Conservation (phyloP, 2,329 filamentous ascomycete genomes). For the Exophiala oligosperma region DNA sequence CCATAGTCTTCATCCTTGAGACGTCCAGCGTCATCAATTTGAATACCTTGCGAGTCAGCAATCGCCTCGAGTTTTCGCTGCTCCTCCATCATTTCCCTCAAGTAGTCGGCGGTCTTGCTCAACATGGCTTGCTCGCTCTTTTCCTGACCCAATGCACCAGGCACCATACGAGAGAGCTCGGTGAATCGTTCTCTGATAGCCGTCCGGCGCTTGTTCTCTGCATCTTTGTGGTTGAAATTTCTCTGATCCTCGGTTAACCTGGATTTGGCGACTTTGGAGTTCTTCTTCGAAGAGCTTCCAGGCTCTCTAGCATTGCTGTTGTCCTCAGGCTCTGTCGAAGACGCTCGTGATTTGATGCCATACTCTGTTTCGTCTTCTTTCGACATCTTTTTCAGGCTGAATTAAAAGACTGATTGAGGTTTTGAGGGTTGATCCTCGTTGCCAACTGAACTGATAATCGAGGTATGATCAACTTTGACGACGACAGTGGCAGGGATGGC, state of each 20-base stretch:
- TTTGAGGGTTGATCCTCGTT: too few species aligned
- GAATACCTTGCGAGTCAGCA: constrained; percentile 21
- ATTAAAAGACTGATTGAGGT: too few species aligned
- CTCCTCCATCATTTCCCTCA: constrained; percentile 60
- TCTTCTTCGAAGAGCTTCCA: constrained; percentile 22
- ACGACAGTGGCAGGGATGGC: too few species aligned
- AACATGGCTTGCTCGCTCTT: constrained; percentile 85
- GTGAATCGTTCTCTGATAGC: constrained; percentile 85
- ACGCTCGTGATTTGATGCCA: constrained; percentile 12
- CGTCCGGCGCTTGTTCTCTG: constrained; percentile 63
- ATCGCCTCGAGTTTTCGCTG: constrained; percentile 58
- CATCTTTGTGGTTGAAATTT: constrained; percentile 72
- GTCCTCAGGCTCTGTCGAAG: constrained; percentile 14
- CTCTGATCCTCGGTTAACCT: constrained; percentile 69
- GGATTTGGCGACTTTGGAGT: constrained; percentile 53
- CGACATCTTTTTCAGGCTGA: constrained; percentile 19
- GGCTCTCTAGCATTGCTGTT: constrained; percentile 3
- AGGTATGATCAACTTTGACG: too few species aligned
- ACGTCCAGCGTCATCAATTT: constrained; percentile 11
- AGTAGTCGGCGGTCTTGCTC: constrained; percentile 66
- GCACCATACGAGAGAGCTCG: constrained; percentile 74
- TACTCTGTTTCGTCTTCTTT: constrained; percentile 23
- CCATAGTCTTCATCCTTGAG: constrained; percentile 26
- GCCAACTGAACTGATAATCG: too few species aligned
- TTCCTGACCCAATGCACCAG: constrained; percentile 77